Conservation (phyloP, 148 eudicot genomes). For the Rheum nobile region DNA sequence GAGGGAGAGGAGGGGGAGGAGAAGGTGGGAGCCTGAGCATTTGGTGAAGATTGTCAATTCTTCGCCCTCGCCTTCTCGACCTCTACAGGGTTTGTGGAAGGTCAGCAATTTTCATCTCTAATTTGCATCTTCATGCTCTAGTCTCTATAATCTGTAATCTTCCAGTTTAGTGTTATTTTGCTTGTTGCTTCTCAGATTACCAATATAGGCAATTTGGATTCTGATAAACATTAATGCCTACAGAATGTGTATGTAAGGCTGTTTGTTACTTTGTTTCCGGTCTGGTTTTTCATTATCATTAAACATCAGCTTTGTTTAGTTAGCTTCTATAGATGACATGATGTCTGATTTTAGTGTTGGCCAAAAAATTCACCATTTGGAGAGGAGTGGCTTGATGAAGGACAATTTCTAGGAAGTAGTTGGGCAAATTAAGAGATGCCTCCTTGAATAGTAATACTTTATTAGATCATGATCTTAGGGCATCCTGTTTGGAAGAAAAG, state of each 20-base stretch:
- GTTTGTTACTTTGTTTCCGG: background rate
- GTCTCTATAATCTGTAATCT: background rate
- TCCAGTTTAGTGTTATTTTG: background rate
- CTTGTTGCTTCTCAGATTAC: background rate
- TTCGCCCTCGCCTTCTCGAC: slow-evolving; percentile 50
- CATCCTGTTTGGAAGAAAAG: background rate
- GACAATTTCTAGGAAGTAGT: background rate
- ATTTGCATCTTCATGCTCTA: background rate
- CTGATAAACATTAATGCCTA: background rate
- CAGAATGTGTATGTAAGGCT: background rate
- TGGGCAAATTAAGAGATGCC: background rate
- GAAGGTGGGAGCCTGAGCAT: slow-evolving; percentile 82
- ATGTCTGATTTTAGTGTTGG: background rate
- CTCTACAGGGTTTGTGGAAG: slow-evolving; percentile 98
- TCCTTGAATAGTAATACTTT: background rate
- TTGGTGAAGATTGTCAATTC: slow-evolving; percentile 73
- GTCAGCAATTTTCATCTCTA: slow-evolving; percentile 16
- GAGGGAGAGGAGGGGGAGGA: slow-evolving; percentile 58
- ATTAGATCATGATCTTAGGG: background rate
- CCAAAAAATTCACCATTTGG: background rate
- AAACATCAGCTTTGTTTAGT: background rate
- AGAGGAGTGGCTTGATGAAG: background rate
- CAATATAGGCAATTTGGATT: background rate
- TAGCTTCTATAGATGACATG: background rate
- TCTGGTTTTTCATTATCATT: background rate